Percentiles rank a stretch among this genome's conserved stretches.
Conservation (phyloP, 163 green algal genomes). For the Scenedesmus sp. region DNA sequence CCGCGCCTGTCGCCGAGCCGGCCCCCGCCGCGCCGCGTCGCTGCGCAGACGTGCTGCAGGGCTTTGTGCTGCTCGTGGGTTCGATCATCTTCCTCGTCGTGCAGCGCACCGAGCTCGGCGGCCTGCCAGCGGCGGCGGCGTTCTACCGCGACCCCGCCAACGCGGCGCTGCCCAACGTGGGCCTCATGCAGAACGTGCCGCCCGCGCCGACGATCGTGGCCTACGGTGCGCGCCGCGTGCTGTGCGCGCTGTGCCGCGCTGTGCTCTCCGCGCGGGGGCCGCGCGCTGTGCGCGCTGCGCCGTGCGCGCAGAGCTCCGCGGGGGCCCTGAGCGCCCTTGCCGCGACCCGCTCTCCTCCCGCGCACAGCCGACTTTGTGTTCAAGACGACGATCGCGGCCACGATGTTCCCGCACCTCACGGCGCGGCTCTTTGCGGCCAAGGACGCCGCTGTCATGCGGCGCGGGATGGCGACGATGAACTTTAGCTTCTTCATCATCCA, state of each 20-base stretch:
- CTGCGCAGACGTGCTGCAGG: conserved; percentile 52
- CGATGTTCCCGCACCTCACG: conserved; percentile 62
- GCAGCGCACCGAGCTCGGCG: conserved; percentile 55
- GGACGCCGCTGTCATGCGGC: conserved; percentile 38
- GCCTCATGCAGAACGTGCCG: conserved; percentile 52
- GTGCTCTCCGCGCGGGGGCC: no score
- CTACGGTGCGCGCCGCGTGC: no score
- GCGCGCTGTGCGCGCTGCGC: no score
- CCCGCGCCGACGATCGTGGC: conserved; percentile 40
- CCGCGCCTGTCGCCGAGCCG: background rate
- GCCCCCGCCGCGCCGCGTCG: no score
- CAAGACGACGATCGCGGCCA: conserved; percentile 54
- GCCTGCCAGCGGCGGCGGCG: conserved; percentile 44
- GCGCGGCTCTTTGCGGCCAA: conserved; percentile 52
- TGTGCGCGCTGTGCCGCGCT: no score
- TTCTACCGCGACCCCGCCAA: conserved; percentile 44
- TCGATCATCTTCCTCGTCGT: conserved; percentile 62
- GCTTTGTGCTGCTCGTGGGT: conserved; percentile 49
- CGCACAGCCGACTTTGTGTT: conserved; percentile 56
- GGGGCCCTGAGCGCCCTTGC: background rate
- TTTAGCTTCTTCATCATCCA: conserved; percentile 58
- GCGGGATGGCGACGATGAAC: conserved; percentile 55
- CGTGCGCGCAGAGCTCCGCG: no score
- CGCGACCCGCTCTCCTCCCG: no score
- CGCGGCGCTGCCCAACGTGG: conserved; percentile 1